Percentiles rank a stretch among this genome's conserved stretches.
Evolutionary conservation across 1,139 yeast genomes (phyloP).

Genomic region (Groenewaldozyma sp.): DNA sequence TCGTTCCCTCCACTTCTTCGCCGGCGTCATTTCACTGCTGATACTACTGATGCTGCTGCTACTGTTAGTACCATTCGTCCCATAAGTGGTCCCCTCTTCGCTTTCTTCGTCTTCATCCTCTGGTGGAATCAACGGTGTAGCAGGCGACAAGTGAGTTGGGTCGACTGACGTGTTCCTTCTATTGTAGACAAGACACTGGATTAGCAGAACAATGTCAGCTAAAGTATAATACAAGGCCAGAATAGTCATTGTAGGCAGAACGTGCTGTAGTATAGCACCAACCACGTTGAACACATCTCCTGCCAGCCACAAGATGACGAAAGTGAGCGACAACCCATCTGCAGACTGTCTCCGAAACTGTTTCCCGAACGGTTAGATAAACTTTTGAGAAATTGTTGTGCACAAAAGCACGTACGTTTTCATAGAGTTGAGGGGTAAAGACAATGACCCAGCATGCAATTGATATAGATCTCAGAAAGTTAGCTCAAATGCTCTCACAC

Average conservation of each 20-base stretch:
- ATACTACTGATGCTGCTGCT: neutral
- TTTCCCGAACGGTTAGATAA: neutral
- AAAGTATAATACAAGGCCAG: constrained; percentile 85
- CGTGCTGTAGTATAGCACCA: constrained; percentile 82
- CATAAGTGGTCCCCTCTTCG: constrained; percentile 5
- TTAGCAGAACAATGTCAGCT: constrained; percentile 74
- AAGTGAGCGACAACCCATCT: constrained; percentile 76
- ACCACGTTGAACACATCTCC: constrained; percentile 89
- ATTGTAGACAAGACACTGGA: constrained; percentile 72
- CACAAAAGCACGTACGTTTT: constrained; percentile 38
- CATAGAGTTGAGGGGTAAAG: constrained; percentile 94
- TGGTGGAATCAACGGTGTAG: constrained; percentile 62
- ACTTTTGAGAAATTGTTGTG: neutral
- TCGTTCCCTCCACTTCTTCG: constrained; percentile 18
- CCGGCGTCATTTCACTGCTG: neutral
- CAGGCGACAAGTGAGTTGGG: constrained; percentile 77
- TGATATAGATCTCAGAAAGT: constrained; percentile 51
- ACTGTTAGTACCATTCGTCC: neutral
- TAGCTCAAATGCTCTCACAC: no score
- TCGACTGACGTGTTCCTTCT: constrained; percentile 40
- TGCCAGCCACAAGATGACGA: constrained; percentile 76
- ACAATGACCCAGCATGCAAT: constrained; percentile 97
- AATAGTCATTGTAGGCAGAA: constrained; percentile 84
- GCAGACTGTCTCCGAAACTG: constrained; percentile 66
- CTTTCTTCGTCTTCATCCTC: constrained; percentile 11